phyloP scores from a whole-genome alignment of 768 basidiomycete genomes.

The Lepiota brunneoincarnata region DNA sequence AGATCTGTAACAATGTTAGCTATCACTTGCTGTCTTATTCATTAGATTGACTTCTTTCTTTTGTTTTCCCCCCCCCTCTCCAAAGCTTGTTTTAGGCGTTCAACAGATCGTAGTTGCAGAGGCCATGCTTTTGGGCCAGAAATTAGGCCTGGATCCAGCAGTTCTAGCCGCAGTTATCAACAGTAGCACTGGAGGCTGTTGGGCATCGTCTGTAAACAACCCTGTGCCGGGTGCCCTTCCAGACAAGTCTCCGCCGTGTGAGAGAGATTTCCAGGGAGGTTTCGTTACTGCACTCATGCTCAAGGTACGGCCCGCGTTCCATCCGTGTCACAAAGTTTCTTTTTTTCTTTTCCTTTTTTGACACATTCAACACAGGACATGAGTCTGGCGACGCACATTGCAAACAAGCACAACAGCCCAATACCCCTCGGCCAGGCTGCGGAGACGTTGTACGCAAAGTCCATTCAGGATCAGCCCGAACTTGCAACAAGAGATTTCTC shows the following conservation, averaged over 20 bases:
- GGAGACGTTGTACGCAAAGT: constrained; percentile 55
- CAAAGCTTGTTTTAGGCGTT: constrained; percentile 62
- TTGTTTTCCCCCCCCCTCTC: constrained; percentile 10
- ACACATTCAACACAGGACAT: constrained; percentile 57
- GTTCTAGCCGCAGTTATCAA: constrained; percentile 84
- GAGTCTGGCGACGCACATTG: constrained; percentile 73
- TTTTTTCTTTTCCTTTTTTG: not conserved
- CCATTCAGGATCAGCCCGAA: constrained; percentile 52
- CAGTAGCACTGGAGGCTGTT: constrained; percentile 79
- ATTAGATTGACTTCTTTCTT: constrained; percentile 13
- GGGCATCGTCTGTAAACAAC: constrained; percentile 85
- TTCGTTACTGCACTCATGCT: constrained; percentile 84
- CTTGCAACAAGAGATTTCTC: constrained; percentile 77
- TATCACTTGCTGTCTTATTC: constrained; percentile 28
- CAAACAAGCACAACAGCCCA: constrained; percentile 41
- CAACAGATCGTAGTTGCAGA: constrained; percentile 86
- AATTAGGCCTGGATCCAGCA: constrained; percentile 73
- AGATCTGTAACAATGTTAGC: constrained; percentile 85
- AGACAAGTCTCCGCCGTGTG: constrained; percentile 76
- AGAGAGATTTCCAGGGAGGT: constrained; percentile 80
- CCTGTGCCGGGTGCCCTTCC: constrained; percentile 76
- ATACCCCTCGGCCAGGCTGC: constrained; percentile 70
- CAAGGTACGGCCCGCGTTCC: constrained; percentile 44
- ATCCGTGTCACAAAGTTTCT: not conserved
- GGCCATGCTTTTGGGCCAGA: constrained; percentile 84